Conservation (phyloP, 2,329 filamentous ascomycete species). For the Cryphonectria japonica region DNA sequence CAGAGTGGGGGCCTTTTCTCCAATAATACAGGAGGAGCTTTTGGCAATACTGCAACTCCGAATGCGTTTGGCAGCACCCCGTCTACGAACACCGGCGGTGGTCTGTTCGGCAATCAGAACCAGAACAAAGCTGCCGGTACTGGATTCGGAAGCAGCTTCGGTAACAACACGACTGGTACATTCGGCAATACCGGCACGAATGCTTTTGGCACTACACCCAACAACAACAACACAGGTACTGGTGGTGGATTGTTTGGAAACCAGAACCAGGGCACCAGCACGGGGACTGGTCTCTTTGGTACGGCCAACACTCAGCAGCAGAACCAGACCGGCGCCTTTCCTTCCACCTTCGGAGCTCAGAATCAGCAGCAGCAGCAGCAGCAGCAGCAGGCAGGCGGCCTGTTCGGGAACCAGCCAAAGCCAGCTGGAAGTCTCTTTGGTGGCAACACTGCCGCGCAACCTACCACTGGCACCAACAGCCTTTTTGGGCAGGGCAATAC, state of each 20-base stretch:
- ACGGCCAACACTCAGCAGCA: slow-evolving; percentile 15
- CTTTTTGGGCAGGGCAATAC: slow-evolving; percentile 44
- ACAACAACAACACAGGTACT: slow-evolving; percentile 33
- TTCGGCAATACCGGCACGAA: slow-evolving; percentile 17
- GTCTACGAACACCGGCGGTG: slow-evolving; percentile 38
- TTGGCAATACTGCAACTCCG: slow-evolving; percentile 39
- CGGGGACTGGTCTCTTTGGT: slow-evolving; percentile 30
- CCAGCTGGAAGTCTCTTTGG: slow-evolving; percentile 39
- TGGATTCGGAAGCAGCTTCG: slow-evolving; percentile 12
- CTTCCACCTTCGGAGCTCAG: slow-evolving; percentile 10
- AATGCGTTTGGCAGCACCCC: slow-evolving; percentile 43
- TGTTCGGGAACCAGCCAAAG: slow-evolving; percentile 34
- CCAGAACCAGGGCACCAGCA: slow-evolving; percentile 28
- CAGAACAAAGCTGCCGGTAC: slow-evolving; percentile 23
- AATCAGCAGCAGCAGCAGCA: slow-evolving; percentile 3
- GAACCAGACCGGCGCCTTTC: slow-evolving; percentile 6
- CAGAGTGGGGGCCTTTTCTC: slow-evolving; percentile 44
- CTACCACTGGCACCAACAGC: slow-evolving; percentile 38
- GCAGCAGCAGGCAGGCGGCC: slow-evolving; percentile 19
- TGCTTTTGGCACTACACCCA: slow-evolving; percentile 24
- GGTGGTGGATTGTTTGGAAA: slow-evolving; percentile 40
- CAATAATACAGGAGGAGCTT: slow-evolving; percentile 32
- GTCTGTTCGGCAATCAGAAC: slow-evolving; percentile 27
- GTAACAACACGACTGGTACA: slow-evolving; percentile 14
- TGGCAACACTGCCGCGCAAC: slow-evolving; percentile 37